Conservation (phyloP, 225 moss, liverwort and hornwort genomes). For the Physcomitrium patens region DNA sequence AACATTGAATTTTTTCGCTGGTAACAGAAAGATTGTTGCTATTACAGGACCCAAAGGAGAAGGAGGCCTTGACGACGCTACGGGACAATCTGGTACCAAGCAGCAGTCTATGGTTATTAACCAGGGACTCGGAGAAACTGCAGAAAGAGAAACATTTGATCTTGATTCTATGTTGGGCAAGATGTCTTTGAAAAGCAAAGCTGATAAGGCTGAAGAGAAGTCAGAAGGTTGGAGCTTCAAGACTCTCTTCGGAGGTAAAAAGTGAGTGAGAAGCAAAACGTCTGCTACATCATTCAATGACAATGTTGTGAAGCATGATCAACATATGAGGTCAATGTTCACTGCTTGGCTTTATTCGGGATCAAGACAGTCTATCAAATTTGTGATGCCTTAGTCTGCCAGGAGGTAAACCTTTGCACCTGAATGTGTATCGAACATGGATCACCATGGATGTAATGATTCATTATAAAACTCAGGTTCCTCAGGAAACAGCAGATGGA, state of each 20-base stretch:
- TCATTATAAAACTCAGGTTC: not conserved
- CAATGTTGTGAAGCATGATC: not conserved
- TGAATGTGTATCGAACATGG: not conserved
- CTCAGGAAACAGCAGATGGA: not conserved
- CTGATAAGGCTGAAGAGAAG: constrained; percentile 33
- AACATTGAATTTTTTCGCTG: not conserved
- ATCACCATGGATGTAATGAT: not conserved
- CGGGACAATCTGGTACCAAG: constrained; percentile 69
- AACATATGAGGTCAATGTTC: not conserved
- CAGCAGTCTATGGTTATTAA: constrained; percentile 69
- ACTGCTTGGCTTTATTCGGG: not conserved
- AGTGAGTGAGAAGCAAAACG: not conserved
- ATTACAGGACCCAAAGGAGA: constrained; percentile 74
- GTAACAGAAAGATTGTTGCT: not conserved
- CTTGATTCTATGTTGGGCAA: constrained; percentile 61
- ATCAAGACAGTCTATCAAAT: not conserved
- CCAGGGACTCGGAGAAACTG: constrained; percentile 60
- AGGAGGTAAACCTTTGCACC: not conserved
- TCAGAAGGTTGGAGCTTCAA: constrained; percentile 30
- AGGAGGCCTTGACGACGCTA: constrained; percentile 78
- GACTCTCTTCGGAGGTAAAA: constrained; percentile 27
- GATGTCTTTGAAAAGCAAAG: constrained; percentile 47
- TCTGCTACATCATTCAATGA: not conserved
- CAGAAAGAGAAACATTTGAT: constrained; percentile 60
- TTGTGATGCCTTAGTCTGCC: not conserved